phyloP scores from a whole-genome alignment of 1,284 basidiomycete genomes.

The Pisolithus thermaeus region DNA sequence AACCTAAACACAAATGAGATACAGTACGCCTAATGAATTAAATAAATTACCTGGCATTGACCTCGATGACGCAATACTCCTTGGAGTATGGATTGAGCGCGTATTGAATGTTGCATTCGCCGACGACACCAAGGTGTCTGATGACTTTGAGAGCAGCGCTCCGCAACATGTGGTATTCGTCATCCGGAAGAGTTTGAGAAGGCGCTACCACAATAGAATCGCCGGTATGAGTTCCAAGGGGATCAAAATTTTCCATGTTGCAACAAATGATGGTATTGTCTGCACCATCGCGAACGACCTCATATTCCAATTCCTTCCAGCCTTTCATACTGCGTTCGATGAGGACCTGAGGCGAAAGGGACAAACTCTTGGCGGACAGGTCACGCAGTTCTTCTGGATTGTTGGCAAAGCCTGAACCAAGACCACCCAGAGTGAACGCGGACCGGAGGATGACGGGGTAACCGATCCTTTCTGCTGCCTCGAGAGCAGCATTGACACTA shows the following conservation, averaged over 20 bases:
- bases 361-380: conserved; percentile 87
- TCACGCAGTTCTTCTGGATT: conserved; percentile 94
- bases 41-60: conserved; percentile 79
- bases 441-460: conserved; percentile 99
- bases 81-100: conserved; percentile 93
- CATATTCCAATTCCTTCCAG: conserved; percentile 99
- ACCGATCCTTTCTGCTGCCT: conserved; percentile 87
- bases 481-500: conserved; percentile 88
- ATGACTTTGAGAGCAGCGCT: conserved; percentile 98
- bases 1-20: conserved; percentile 29
- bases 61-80: conserved; percentile 98
- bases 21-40: neutral
- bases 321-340: conserved; percentile 99
- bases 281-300: conserved; percentile 95
- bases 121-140: conserved; percentile 93
- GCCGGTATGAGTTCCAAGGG: conserved; percentile 96
- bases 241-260: conserved; percentile 99
- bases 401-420: conserved; percentile 97
- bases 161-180: conserved; percentile 98
- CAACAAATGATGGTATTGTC: conserved; percentile 96
- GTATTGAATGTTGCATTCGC: conserved; percentile 99
- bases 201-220: conserved; percentile 99
- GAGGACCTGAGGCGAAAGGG: conserved; percentile 91
- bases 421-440: conserved; percentile 96
- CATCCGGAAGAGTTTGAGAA: conserved; percentile 95